phyloP scores from a whole-genome alignment of 345 rosid species.

The Brassica juncea region DNA sequence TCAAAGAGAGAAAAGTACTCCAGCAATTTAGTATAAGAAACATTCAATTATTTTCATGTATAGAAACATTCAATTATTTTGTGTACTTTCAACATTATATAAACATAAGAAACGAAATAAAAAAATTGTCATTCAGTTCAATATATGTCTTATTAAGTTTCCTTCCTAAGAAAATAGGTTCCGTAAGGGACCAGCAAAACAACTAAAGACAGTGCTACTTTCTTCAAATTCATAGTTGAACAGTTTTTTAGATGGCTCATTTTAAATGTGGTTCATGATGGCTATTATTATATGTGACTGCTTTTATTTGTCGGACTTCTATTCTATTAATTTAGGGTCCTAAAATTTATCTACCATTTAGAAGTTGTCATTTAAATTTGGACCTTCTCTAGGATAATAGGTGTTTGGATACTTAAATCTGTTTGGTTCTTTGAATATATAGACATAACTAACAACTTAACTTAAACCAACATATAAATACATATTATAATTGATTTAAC shows the following conservation, averaged over 20 bases:
- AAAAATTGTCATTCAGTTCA: not conserved
- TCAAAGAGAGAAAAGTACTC: too few species aligned
- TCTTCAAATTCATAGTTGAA: slow-evolving; percentile 4
- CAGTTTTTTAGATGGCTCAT: not conserved
- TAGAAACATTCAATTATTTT: not conserved
- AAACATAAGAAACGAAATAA: not conserved
- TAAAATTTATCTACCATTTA: too few species aligned
- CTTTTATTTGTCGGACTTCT: slow-evolving; percentile 11
- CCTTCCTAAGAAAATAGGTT: not conserved
- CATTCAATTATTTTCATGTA: not conserved
- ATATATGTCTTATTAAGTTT: not conserved
- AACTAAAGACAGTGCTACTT: not conserved
- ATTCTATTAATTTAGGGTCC: too few species aligned
- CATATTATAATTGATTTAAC: too few species aligned
- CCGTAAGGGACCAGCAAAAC: slow-evolving; percentile 15
- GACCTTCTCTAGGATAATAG: too few species aligned
- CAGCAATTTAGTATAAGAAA: not conserved
- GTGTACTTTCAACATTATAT: not conserved
- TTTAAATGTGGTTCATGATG: not conserved
- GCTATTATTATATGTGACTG: slow-evolving; percentile 3
- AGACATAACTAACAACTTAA: too few species aligned
- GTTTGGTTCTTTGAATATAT: too few species aligned
- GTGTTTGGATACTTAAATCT: too few species aligned
- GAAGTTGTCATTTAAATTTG: too few species aligned
- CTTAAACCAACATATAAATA: too few species aligned